These are phyloP conservation scores for Omphalotus guepiniiformis DNA, from an alignment of 768 basidiomycete genomes.

Conservation along the genomic window DNA sequence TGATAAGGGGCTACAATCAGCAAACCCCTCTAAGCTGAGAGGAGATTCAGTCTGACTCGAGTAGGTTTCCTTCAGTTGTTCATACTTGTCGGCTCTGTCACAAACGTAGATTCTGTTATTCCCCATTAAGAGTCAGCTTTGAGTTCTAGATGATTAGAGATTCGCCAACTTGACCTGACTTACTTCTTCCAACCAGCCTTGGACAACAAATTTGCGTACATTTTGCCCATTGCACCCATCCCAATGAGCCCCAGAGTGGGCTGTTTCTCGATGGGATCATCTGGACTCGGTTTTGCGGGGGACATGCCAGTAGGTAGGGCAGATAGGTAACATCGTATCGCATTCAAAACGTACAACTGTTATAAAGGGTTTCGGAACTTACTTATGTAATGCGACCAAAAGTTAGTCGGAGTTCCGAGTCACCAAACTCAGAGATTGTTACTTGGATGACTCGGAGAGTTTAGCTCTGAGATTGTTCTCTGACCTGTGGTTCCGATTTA, in stretches of 20 bases:
- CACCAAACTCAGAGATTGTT: no score
- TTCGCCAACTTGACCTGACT: constrained; percentile 4
- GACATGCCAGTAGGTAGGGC: constrained; percentile 4
- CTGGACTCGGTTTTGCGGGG: constrained; percentile 5
- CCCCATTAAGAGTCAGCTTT: constrained; percentile 3
- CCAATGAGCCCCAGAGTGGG: constrained; percentile 89
- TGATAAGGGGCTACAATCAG: constrained; percentile 1
- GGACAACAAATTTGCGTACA: constrained; percentile 83
- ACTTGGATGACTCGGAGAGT: no score
- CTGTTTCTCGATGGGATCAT: constrained; percentile 32
- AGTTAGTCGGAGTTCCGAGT: no score
- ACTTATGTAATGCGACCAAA: no score
- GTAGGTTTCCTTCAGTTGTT: constrained; percentile 55
- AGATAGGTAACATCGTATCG: neutral
- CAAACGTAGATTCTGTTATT: constrained; percentile 79
- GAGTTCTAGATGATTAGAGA: constrained; percentile 4
- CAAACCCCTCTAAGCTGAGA: no score
- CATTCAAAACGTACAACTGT: no score
- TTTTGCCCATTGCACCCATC: constrained; percentile 96
- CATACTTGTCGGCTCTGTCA: constrained; percentile 73
- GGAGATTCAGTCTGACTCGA: constrained; percentile 37
- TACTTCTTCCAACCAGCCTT: constrained; percentile 86
- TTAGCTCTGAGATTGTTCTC: no score
- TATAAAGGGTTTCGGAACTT: no score
- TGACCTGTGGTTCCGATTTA: no score